phyloP scores from a whole-genome alignment of 371 early-diverging fungal genomes.

The Actinomucor elegans region DNA sequence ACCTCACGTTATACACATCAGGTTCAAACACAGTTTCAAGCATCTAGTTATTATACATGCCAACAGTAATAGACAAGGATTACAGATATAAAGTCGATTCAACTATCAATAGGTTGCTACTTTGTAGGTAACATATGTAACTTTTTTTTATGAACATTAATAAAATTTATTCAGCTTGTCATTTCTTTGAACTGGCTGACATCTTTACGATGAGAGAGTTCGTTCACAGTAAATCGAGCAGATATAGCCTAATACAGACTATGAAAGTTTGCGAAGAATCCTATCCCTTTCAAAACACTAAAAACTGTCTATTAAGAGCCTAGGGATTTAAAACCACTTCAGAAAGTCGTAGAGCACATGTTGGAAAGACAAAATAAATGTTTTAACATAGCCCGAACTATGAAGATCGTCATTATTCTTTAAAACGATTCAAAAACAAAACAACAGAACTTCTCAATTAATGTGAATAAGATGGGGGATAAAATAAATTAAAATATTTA shows the following conservation, averaged over 20 bases:
- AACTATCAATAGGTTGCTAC: too few species aligned
- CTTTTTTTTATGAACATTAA: too few species aligned
- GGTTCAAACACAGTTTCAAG: too few species aligned
- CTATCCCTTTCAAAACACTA: background rate
- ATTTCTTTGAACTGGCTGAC: too few species aligned
- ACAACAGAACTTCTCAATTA: constrained; percentile 1
- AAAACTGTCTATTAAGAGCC: constrained; percentile 1
- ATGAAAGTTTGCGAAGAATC: background rate
- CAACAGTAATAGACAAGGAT: constrained; percentile 1
- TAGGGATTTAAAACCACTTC: background rate
- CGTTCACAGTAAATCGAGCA: constrained; percentile 1
- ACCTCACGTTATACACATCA: constrained; percentile 5
- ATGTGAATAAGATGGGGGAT: background rate
- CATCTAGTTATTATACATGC: background rate
- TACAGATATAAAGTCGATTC: too few species aligned
- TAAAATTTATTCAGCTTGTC: too few species aligned
- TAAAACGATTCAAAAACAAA: background rate
- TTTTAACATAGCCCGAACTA: background rate
- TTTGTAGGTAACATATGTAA: too few species aligned
- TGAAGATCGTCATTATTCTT: background rate
- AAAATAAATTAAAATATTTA: constrained; percentile 3
- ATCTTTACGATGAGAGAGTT: too few species aligned
- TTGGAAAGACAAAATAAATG: constrained; percentile 2
- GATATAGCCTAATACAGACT: background rate
- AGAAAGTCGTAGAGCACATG: constrained; percentile 1